These are phyloP conservation scores for Aspergillus panamensis DNA, from an alignment of 495 filamentous ascomycete species.

Conservation along the genomic window DNA sequence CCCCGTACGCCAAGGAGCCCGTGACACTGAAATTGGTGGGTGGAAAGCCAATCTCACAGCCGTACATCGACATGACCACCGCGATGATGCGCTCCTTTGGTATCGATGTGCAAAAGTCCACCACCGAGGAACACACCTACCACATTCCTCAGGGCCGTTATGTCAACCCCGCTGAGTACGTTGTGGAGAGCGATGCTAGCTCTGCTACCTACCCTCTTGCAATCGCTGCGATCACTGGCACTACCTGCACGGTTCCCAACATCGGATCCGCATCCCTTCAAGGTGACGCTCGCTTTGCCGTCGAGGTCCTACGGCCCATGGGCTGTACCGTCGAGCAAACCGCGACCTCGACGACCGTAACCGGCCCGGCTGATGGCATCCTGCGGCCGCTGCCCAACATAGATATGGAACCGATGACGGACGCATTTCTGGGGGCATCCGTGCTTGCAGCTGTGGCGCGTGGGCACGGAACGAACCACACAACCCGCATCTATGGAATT, in stretches of 20 bases:
- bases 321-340: constrained; percentile 87
- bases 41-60: constrained; percentile 93
- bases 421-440: constrained; percentile 93
- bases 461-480: constrained; percentile 49
- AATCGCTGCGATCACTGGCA: constrained; percentile 91
- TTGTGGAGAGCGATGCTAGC: constrained; percentile 95
- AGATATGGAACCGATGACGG: constrained; percentile 99
- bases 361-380: constrained; percentile 69
- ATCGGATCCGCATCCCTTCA: constrained; percentile 90
- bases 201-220: constrained; percentile 96
- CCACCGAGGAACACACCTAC: constrained; percentile 81
- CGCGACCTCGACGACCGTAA: constrained; percentile 84
- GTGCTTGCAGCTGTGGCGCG: constrained; percentile 90
- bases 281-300: constrained; percentile 92
- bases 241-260: constrained; percentile 91
- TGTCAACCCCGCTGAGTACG: constrained; percentile 79
- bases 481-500: constrained; percentile 87
- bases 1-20: constrained; percentile 90
- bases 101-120: constrained; percentile 69
- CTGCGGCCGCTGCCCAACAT: constrained; percentile 71
- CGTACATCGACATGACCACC: constrained; percentile 98
- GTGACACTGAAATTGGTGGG: constrained; percentile 87
- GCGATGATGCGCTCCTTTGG: constrained; percentile 97
- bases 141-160: constrained; percentile 87
- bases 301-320: constrained; percentile 89